Conservation (phyloP, 768 basidiomycete genomes). For the Suillus hirtellus region DNA sequence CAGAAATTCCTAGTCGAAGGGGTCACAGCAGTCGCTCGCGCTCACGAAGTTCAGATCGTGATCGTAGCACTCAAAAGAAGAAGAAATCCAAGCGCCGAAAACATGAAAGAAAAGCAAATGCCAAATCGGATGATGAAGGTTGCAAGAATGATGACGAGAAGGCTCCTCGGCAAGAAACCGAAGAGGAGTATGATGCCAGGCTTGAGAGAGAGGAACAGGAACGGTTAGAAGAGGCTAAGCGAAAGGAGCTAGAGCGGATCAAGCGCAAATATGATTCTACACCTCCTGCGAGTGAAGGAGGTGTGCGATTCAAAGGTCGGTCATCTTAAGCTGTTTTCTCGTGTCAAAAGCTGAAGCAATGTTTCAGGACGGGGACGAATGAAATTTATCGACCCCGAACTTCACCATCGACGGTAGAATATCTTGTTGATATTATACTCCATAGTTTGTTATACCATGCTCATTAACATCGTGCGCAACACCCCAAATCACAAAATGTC, state of each 20-base stretch:
- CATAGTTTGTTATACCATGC: background rate
- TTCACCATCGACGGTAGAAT: conserved; percentile 31
- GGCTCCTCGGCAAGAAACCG: conserved; percentile 48
- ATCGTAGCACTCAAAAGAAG: conserved; percentile 18
- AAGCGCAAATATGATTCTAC: conserved; percentile 39
- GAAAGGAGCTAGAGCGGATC: conserved; percentile 49
- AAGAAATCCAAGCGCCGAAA: conserved; percentile 31
- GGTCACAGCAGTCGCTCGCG: conserved; percentile 25
- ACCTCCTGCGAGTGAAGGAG: conserved; percentile 37
- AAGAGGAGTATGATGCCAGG: conserved; percentile 71
- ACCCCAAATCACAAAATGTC: conserved; percentile 13
- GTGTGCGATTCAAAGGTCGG: conserved; percentile 67
- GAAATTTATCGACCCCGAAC: conserved; percentile 66
- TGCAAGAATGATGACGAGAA: conserved; percentile 9
- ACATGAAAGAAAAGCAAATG: conserved; percentile 2
- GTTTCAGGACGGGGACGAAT: conserved; percentile 59
- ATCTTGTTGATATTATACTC: background rate
- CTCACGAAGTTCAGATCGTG: conserved; percentile 31
- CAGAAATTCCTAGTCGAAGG: conserved; percentile 18
- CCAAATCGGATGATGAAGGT: conserved; percentile 15
- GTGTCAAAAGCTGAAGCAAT: background rate
- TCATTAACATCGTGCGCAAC: conserved; percentile 10
- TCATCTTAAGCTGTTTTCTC: background rate
- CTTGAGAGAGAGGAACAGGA: conserved; percentile 69
- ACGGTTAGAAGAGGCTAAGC: conserved; percentile 48